Percentiles rank a stretch among this genome's conserved stretches.
Evolutionary conservation across 2,329 filamentous ascomycete species (phyloP).

Genomic region (Alternaria ventricosa): DNA sequence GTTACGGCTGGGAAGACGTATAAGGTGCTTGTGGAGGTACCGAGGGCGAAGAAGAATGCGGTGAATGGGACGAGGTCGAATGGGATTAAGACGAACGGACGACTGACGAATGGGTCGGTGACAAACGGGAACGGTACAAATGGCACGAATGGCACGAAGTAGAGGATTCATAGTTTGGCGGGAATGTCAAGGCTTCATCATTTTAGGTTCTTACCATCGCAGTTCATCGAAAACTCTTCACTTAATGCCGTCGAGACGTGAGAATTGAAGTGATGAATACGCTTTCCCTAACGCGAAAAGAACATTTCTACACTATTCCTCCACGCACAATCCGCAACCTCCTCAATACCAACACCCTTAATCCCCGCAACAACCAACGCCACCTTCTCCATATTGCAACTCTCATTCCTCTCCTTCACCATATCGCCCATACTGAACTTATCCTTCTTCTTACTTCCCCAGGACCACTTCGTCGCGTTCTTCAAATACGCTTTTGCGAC

Average conservation of each 20-base stretch:
- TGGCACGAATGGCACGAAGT: neutral
- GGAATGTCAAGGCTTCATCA: neutral
- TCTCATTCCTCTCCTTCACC: conserved; percentile 62
- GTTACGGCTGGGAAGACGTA: conserved; percentile 56
- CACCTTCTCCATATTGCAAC: conserved; percentile 57
- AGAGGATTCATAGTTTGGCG: neutral
- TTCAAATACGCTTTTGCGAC: conserved; percentile 53
- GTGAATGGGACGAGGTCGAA: neutral
- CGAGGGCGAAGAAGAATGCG: conserved; percentile 20
- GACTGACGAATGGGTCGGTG: neutral
- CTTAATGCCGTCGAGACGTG: no score
- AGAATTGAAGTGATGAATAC: no score
- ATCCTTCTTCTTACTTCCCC: conserved; percentile 56
- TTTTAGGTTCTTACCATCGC: no score
- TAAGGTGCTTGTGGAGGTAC: conserved; percentile 51
- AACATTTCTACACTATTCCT: conserved; percentile 41
- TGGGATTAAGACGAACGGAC: neutral
- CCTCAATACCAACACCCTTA: conserved; percentile 52
- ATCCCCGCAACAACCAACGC: conserved; percentile 58
- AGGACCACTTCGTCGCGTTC: conserved; percentile 49
- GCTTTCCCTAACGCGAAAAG: neutral
- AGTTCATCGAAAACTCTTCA: no score
- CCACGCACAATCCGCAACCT: conserved; percentile 52
- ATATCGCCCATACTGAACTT: conserved; percentile 56
- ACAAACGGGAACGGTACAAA: neutral